A percentile compares a stretch with the other conserved stretches of the same genome.
phyloP scores from a whole-genome alignment of 495 filamentous ascomycete genomes.

The Aspergillus sparsus region DNA sequence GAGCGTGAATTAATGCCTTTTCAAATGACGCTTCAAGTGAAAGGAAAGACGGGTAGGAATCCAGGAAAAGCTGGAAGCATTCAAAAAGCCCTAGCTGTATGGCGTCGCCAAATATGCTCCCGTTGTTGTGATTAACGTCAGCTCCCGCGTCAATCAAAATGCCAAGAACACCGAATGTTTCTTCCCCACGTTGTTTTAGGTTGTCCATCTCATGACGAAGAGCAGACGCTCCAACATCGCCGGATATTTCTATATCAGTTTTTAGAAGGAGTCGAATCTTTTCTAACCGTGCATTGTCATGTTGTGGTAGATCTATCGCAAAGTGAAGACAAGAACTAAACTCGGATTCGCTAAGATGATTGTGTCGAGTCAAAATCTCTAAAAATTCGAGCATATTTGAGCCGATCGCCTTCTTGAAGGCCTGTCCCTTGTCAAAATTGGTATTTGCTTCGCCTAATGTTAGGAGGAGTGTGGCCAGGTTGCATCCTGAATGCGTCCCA shows the following conservation, averaged over 20 bases:
- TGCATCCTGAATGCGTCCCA: not conserved
- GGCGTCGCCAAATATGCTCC: constrained; percentile 12
- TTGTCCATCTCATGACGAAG: constrained; percentile 19
- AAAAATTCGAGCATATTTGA: constrained; percentile 8
- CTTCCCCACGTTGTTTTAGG: constrained; percentile 10
- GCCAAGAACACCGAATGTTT: constrained; percentile 10
- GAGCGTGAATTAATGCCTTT: constrained; percentile 6
- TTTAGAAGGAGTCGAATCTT: constrained; percentile 16
- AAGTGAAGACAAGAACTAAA: constrained; percentile 14
- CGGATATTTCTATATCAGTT: constrained; percentile 7
- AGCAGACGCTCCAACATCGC: constrained; percentile 8
- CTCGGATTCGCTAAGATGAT: constrained; percentile 9
- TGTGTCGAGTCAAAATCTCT: constrained; percentile 14
- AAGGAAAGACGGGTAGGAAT: constrained; percentile 5
- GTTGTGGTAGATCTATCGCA: constrained; percentile 10
- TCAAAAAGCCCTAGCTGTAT: constrained; percentile 13
- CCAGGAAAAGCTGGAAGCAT: constrained; percentile 15
- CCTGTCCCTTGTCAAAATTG: constrained; percentile 4
- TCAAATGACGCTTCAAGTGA: constrained; percentile 11
- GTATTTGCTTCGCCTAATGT: constrained; percentile 10
- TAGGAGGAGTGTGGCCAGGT: constrained; percentile 9
- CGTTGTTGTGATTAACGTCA: constrained; percentile 11
- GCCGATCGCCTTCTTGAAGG: constrained; percentile 12
- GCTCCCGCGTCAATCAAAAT: constrained; percentile 14
- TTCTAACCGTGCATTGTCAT: constrained; percentile 12